Conservation (phyloP, 2,329 filamentous ascomycete species). For the Aspergillus fructus region DNA sequence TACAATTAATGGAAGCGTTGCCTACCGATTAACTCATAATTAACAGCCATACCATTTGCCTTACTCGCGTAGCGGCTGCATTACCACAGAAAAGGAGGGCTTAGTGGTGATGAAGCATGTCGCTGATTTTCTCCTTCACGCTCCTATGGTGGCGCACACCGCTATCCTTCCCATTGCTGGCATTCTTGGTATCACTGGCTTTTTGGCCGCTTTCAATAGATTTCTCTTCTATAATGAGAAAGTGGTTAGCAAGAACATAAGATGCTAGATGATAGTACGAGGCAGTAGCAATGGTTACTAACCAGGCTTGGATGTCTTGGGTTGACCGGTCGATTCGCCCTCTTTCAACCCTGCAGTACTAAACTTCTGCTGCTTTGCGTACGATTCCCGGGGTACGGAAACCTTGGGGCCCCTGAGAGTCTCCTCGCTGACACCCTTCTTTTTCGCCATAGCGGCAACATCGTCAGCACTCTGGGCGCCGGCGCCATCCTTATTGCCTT, state of each 20-base stretch:
- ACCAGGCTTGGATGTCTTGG: not conserved
- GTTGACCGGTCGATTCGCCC: not conserved
- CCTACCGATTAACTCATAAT: not conserved
- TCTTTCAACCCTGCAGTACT: slow-evolving; percentile 7
- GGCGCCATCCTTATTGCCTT: too few species aligned
- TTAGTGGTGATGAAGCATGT: slow-evolving; percentile 15
- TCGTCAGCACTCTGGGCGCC: not conserved
- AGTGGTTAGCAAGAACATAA: not conserved
- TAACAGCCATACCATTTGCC: not conserved
- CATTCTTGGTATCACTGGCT: not conserved
- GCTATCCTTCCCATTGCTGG: not conserved
- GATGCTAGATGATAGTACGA: not conserved
- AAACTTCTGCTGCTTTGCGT: slow-evolving; percentile 30
- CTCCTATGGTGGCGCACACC: slow-evolving; percentile 11
- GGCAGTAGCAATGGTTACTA: not conserved
- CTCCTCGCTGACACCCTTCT: slow-evolving; percentile 26
- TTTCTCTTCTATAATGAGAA: not conserved
- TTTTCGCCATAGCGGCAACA: not conserved
- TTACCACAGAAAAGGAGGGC: not conserved
- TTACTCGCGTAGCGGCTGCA: not conserved
- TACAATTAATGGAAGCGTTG: not conserved
- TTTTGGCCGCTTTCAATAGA: not conserved
- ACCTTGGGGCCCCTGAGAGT: slow-evolving; percentile 30
- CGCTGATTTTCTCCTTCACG: slow-evolving; percentile 37
- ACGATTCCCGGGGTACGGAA: slow-evolving; percentile 22